Evolutionary conservation across 2,329 filamentous ascomycete genomes (phyloP), one percentile per base, ranked within the genome.

Genomic region (Fusarium coicis): DNA sequence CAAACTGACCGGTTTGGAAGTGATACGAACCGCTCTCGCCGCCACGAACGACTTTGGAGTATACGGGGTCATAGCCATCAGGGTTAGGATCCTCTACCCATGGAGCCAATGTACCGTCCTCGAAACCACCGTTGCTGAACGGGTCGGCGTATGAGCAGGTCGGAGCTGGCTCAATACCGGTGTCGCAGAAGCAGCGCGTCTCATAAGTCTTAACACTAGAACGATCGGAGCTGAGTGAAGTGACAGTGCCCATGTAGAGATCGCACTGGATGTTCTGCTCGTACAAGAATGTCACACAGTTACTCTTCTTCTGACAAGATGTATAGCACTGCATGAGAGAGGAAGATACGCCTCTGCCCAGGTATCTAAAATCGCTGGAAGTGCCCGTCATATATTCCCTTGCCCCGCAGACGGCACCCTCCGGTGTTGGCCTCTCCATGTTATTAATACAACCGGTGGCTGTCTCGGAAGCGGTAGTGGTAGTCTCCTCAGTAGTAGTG

Each of bases 171-270:
- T 54, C 30, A n/a, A 68, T n/a, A 0, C n/a, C 55, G 0, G 63
- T 68, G 2, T 68, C 55, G 10, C 63, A 68, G 36, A 68, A 68
- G 32, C 66, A 68, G 34, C 34, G 7, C 2, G 37, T 53, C 14
- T 62, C 49, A 10, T 68, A 67, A 0, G 1, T 32, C 23, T 10
- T 18, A 15, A 37, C 10, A 2, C 5, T 2, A 3, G n/a, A 34
- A 18, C 2, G 14, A 3, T 54, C 28, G 0, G 28, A 1, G 23
- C 28, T 46, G 6, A 34, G n/a, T 14, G 21, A 18, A n/a, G 23
- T 44, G 18, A 54, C 3, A 0, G 34, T 63, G 6, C 58, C 58
- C 3, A 2, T 14, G 1, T 15, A 65, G 7, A 65, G 46, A 10
- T 0, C 7, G 8, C 62, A 65, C 7, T 26, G 36, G 0, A 0